Evolutionary conservation across 495 filamentous ascomycete species (phyloP).

Genomic region (Aspergillus conjunctus): DNA sequence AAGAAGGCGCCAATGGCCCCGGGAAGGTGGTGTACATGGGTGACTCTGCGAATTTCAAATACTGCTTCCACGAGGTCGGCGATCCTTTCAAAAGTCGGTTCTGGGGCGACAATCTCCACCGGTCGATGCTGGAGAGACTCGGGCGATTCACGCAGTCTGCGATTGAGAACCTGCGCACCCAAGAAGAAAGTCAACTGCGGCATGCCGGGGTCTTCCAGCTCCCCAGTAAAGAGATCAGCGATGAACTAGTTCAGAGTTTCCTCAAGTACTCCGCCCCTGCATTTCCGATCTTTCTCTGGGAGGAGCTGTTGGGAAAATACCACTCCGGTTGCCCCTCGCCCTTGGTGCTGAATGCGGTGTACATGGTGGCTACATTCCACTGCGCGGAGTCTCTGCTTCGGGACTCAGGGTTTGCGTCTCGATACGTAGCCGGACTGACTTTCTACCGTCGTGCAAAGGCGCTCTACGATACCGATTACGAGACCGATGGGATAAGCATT

Average conservation of each 20-base stretch:
- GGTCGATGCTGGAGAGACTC: slow-evolving; percentile 3
- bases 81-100: slow-evolving; percentile 3
- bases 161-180: not conserved
- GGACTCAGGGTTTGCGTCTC: slow-evolving; percentile 19
- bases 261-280: slow-evolving; percentile 7
- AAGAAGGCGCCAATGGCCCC: not conserved
- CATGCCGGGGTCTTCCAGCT: slow-evolving; percentile 12
- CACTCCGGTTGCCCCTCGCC: slow-evolving; percentile 5
- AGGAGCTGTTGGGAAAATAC: slow-evolving; percentile 16
- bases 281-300: slow-evolving; percentile 24
- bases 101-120: slow-evolving; percentile 9
- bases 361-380: slow-evolving; percentile 9
- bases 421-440: slow-evolving; percentile 20
- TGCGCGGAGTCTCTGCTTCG: slow-evolving; percentile 10
- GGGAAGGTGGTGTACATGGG: slow-evolving; percentile 8
- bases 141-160: slow-evolving; percentile 3
- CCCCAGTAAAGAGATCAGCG: slow-evolving; percentile 3
- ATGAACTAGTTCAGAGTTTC: slow-evolving; percentile 11
- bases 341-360: slow-evolving; percentile 10
- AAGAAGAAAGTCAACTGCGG: not conserved
- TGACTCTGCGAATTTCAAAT: slow-evolving; percentile 11
- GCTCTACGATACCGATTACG: slow-evolving; percentile 28
- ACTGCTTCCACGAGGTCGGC: slow-evolving; percentile 4
- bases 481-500: slow-evolving; percentile 22
- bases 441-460: slow-evolving; percentile 27